Evolutionary conservation across 2,329 filamentous ascomycete species (phyloP).

Genomic region (Exophiala calicioides): DNA sequence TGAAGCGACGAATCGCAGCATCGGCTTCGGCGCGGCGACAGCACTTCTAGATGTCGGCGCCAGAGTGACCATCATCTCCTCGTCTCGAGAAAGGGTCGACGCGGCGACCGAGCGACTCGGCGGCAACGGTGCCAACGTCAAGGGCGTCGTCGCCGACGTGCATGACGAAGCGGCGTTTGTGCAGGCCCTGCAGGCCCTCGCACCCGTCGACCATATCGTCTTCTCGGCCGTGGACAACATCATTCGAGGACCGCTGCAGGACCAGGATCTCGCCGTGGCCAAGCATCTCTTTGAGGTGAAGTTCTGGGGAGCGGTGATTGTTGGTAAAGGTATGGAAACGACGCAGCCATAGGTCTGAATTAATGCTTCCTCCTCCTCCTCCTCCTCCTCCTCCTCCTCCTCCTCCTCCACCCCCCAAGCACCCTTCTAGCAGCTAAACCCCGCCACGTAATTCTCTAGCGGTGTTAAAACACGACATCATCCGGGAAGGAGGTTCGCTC

Average conservation of each 20-base stretch:
- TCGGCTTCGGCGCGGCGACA: slow-evolving; percentile 61
- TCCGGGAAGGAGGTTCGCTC: slow-evolving; percentile 35
- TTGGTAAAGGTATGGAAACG: slow-evolving; percentile 18
- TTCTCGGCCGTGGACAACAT: slow-evolving; percentile 55
- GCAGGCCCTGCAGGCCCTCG: slow-evolving; percentile 19
- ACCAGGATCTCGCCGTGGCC: slow-evolving; percentile 20
- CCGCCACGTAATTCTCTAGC: too few relatives aligned
- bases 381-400: too few relatives aligned
- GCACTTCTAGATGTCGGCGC: slow-evolving; percentile 58
- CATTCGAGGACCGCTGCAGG: slow-evolving; percentile 22
- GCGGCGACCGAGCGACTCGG: slow-evolving; percentile 49
- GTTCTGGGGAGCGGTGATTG: slow-evolving; percentile 25
- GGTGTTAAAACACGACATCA: slow-evolving; percentile 22
- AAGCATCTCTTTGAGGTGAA: slow-evolving; percentile 27
- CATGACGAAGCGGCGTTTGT: slow-evolving; percentile 20
- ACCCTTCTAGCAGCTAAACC: too few relatives aligned
- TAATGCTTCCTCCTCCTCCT: too few relatives aligned
- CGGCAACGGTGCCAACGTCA: slow-evolving; percentile 12
- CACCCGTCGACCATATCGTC: slow-evolving; percentile 56
- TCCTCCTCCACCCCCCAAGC: too few relatives aligned
- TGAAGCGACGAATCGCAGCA: slow-evolving; percentile 4
- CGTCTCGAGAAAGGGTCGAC: slow-evolving; percentile 51
- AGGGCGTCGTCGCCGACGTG: slow-evolving; percentile 22
- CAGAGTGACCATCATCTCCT: slow-evolving; percentile 60
- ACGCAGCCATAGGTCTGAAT: too few relatives aligned